phyloP scores from a whole-genome alignment of 2,329 filamentous ascomycete species.

The Amauroascus verrucosus region DNA sequence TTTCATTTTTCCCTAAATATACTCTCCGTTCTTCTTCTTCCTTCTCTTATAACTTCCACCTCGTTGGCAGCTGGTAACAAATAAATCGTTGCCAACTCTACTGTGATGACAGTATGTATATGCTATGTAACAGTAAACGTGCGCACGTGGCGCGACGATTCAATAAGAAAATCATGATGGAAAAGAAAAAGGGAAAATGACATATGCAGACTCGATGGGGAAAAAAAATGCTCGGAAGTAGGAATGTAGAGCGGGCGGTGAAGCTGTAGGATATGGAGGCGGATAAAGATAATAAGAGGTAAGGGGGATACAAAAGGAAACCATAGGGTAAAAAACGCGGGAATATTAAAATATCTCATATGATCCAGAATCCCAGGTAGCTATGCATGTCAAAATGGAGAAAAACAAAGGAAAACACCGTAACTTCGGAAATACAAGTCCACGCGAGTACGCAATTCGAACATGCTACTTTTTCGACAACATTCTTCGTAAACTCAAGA shows the following conservation, averaged over 20 bases:
- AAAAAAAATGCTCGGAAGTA: not conserved
- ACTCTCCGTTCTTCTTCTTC: not conserved
- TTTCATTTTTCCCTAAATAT: not conserved
- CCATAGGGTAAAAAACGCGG: not conserved
- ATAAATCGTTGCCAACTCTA: not conserved
- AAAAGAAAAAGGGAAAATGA: not conserved
- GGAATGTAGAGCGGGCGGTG: not conserved
- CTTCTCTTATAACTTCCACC: not conserved
- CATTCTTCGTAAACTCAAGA: slow-evolving; percentile 8
- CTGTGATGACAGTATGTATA: not conserved
- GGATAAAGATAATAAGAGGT: not conserved
- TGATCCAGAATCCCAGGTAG: not conserved
- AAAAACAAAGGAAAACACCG: not conserved
- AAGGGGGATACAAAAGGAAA: not conserved
- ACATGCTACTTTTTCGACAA: slow-evolving; percentile 4
- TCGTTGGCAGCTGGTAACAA: not conserved
- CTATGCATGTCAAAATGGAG: not conserved
- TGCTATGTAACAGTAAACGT: not conserved
- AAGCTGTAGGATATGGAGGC: not conserved
- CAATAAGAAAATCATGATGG: not conserved
- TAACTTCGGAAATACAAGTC: not conserved
- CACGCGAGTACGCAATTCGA: not conserved
- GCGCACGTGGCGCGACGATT: not conserved
- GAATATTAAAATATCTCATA: not conserved
- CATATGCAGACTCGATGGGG: not conserved